A percentile compares a stretch with the other conserved stretches of the same genome.
phyloP scores from a whole-genome alignment of 345 rosid species.

The Anacardium occidentale region DNA sequence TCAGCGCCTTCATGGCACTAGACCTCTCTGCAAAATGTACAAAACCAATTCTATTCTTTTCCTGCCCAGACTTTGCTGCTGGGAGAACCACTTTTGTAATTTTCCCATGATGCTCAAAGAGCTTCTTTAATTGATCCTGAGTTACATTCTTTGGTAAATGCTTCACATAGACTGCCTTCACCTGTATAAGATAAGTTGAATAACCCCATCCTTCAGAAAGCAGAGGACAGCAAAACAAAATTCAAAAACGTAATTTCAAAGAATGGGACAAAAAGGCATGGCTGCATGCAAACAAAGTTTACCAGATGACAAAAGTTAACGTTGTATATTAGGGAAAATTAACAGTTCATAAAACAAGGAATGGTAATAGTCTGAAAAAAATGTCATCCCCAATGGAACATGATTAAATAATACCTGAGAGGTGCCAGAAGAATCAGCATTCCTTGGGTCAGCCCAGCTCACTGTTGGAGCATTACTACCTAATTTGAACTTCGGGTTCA shows the following conservation, averaged over 20 bases:
- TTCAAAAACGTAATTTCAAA: background rate
- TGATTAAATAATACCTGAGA: slow-evolving; percentile 47
- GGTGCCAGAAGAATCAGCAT: slow-evolving; percentile 50
- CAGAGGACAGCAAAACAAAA: slow-evolving; percentile 2
- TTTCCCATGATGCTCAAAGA: slow-evolving; percentile 66
- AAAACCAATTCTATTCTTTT: slow-evolving; percentile 62
- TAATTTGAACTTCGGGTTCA: slow-evolving; percentile 54
- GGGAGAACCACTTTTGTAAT: slow-evolving; percentile 65
- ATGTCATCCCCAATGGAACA: background rate
- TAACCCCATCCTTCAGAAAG: slow-evolving; percentile 13
- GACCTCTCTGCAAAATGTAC: slow-evolving; percentile 73
- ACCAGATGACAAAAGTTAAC: too few relatives aligned
- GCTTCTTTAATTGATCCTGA: slow-evolving; percentile 56
- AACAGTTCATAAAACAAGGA: background rate
- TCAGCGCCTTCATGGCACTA: slow-evolving; percentile 58
- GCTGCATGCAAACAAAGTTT: background rate
- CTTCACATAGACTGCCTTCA: slow-evolving; percentile 64
- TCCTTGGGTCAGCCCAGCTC: slow-evolving; percentile 77
- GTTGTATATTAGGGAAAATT: too few relatives aligned
- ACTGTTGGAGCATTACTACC: slow-evolving; percentile 60
- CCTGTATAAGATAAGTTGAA: slow-evolving; percentile 38
- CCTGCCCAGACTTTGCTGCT: slow-evolving; percentile 61
- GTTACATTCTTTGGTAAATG: slow-evolving; percentile 57
- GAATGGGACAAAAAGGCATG: background rate
- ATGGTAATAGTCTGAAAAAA: background rate